phyloP scores from a whole-genome alignment of 352 stramenopile species.

The Phytophthora brassicae region DNA sequence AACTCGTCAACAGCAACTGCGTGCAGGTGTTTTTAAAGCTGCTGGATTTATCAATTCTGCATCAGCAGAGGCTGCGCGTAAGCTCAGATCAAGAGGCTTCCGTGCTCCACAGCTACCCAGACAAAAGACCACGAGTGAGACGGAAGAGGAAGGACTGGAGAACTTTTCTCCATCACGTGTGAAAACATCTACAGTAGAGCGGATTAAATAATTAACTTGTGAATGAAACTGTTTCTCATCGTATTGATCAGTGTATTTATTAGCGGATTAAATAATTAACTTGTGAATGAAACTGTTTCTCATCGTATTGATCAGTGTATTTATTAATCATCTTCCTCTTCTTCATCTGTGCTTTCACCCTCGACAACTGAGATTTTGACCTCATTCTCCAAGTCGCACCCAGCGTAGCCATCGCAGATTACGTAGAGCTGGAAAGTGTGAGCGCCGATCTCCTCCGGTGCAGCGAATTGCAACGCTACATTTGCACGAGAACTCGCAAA shows the following conservation, averaged over 20 bases:
- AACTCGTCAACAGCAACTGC: conserved; percentile 39
- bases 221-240: conserved; percentile 32
- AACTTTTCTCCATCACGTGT: conserved; percentile 7
- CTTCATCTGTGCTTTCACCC: conserved; percentile 49
- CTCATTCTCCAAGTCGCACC: conserved; percentile 98
- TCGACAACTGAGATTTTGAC: conserved; percentile 67
- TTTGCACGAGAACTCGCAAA: conserved; percentile 75
- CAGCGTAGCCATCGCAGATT: conserved; percentile 99
- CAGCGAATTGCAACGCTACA: conserved; percentile 96
- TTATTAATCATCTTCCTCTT: conserved; percentile 45
- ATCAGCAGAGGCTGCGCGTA: conserved; percentile 53
- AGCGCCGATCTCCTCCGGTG: conserved; percentile 92
- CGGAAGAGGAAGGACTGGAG: conserved; percentile 43
- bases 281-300: conserved; percentile 35
- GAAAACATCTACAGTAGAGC: no score
- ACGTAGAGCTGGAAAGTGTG: conserved; percentile 97
- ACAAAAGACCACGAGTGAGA: conserved; percentile 38
- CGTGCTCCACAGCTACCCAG: conserved; percentile 18
- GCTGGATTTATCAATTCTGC: conserved; percentile 49
- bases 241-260: background rate
- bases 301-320: background rate
- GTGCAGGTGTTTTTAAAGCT: conserved; percentile 46
- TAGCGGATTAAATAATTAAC: no score
- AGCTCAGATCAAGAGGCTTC: conserved; percentile 45
- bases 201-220: no score